These are phyloP conservation scores for Calocybe gangraenosa DNA, from an alignment of 768 basidiomycete species.

Conservation along the genomic window DNA sequence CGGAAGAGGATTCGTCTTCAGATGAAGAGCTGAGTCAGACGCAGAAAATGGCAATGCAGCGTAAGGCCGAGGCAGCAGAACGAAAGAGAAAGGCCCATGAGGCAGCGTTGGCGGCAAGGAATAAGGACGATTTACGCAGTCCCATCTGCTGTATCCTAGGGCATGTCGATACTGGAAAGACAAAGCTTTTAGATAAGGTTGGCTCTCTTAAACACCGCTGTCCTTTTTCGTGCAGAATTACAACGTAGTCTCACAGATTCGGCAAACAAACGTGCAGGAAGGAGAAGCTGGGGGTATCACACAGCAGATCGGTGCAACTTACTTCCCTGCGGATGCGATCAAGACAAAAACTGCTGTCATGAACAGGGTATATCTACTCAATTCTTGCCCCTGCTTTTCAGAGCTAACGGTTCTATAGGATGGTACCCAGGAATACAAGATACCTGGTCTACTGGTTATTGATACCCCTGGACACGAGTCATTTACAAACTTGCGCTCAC, in stretches of 20 bases:
- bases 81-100: constrained; percentile 76
- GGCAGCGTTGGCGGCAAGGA: constrained; percentile 81
- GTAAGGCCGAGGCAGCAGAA: constrained; percentile 82
- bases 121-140: constrained; percentile 86
- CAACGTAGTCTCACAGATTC: constrained; percentile 56
- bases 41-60: constrained; percentile 64
- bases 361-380: constrained; percentile 60
- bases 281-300: constrained; percentile 99
- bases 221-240: constrained; percentile 4
- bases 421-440: constrained; percentile 85
- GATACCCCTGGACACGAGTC: constrained; percentile 99
- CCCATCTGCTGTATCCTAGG: constrained; percentile 99
- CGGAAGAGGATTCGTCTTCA: constrained; percentile 40
- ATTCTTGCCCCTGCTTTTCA: neutral
- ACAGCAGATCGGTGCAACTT: constrained; percentile 99
- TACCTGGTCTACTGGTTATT: constrained; percentile 93
- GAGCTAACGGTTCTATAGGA: constrained; percentile 40
- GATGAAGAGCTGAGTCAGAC: constrained; percentile 66
- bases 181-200: constrained; percentile 95
- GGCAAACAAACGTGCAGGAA: constrained; percentile 99
- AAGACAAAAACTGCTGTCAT: constrained; percentile 90
- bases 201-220: neutral
- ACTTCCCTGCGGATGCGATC: constrained; percentile 96
- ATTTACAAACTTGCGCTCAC: constrained; percentile 92
- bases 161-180: constrained; percentile 99